Conservation (phyloP, 768 basidiomycete species). For the Antrodiella citrinella region DNA sequence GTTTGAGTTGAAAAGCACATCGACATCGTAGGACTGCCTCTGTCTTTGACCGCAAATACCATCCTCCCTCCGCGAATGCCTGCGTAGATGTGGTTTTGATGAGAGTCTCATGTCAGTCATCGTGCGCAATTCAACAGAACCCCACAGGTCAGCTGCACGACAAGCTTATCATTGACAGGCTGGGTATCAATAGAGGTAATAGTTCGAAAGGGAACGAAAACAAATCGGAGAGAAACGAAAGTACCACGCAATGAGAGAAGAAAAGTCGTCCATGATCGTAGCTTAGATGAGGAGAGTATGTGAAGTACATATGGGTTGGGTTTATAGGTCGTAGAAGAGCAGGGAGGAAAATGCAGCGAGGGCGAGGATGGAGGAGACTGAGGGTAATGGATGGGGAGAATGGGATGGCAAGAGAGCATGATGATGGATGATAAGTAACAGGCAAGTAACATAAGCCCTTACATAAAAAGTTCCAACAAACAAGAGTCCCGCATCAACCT, state of each 20-base stretch:
- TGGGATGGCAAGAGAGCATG: not conserved
- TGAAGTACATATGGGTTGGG: conserved; percentile 16
- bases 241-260: not conserved
- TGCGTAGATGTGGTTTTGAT: no score
- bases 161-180: no score
- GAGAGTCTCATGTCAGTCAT: no score
- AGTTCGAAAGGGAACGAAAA: not conserved
- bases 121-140: no score
- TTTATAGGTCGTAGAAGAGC: conserved; percentile 3
- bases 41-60: no score
- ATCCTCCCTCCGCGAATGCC: no score
- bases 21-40: no score
- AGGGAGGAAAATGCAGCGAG: conserved; percentile 4
- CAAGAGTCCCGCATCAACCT: not conserved
- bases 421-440: no score
- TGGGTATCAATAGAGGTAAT: not conserved
- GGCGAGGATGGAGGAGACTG: not conserved
- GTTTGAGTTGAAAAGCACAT: no score
- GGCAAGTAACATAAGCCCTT: conserved; percentile 8
- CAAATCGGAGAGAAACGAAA: not conserved
- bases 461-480: conserved; percentile 5
- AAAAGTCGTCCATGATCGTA: conserved; percentile 13
- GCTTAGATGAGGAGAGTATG: conserved; percentile 15
- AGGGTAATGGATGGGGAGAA: not conserved
- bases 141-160: no score